Percentiles rank a stretch among this genome's conserved stretches.
These are phyloP conservation scores for Rosa lucieae DNA, from an alignment of 306 rosid species.

Conservation along the genomic window DNA sequence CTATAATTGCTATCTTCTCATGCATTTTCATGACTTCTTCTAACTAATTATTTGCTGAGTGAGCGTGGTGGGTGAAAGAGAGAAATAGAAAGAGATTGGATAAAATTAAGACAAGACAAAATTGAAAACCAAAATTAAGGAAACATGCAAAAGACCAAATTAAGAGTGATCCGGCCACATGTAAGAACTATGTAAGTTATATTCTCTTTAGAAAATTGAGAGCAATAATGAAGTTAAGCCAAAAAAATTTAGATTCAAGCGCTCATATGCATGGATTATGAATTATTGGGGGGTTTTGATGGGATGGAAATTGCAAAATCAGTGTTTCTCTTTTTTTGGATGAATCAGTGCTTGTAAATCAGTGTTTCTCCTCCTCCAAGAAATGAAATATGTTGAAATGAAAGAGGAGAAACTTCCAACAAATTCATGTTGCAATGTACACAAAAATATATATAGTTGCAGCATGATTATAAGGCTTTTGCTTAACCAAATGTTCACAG, in stretches of 20 bases:
- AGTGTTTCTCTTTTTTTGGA: neutral
- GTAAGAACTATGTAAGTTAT: neutral
- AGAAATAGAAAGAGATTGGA: slow-evolving; percentile 18
- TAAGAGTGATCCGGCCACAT: neutral
- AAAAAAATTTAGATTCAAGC: neutral
- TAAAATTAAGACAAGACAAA: slow-evolving; percentile 26
- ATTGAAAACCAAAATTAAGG: slow-evolving; percentile 31
- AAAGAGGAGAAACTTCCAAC: neutral
- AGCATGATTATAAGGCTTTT: neutral
- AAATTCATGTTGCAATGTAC: neutral
- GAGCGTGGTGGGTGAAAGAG: slow-evolving; percentile 6
- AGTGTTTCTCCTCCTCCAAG: neutral
- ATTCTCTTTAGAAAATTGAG: neutral
- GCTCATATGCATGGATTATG: neutral
- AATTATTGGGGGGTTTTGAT: neutral
- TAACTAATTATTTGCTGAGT: slow-evolving; percentile 1
- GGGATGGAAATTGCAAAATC: neutral
- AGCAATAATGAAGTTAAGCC: neutral
- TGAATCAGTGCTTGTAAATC: neutral
- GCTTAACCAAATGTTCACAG: neutral
- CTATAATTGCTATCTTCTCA: slow-evolving; percentile 14
- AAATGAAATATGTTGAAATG: neutral
- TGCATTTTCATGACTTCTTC: slow-evolving; percentile 35
- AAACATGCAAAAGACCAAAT: slow-evolving; percentile 27
- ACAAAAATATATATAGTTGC: neutral